These are phyloP conservation scores for Phyllostachys edulis DNA, from an alignment of 176 grass and related monocot genomes.

Conservation along the genomic window DNA sequence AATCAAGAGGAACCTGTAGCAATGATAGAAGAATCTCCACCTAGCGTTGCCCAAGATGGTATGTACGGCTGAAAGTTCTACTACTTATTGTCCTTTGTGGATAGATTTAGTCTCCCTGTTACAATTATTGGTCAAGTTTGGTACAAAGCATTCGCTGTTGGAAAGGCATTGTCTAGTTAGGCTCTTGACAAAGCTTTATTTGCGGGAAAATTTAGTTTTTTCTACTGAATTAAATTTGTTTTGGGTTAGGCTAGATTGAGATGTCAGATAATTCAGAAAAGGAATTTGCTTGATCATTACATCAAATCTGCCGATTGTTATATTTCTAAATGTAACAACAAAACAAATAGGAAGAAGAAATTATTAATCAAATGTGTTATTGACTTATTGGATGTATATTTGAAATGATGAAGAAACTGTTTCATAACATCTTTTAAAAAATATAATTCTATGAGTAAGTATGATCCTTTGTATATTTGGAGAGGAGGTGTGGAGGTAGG, in stretches of 20 bases:
- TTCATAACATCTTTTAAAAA: neutral
- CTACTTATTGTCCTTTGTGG: neutral
- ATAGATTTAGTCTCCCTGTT: slow-evolving; percentile 10
- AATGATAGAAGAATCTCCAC: slow-evolving; percentile 81
- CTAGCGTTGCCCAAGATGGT: slow-evolving; percentile 44
- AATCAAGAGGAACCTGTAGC: slow-evolving; percentile 74
- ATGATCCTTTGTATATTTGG: neutral
- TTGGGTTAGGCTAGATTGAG: neutral
- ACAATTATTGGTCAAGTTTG: neutral
- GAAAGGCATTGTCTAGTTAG: neutral
- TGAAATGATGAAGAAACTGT: neutral
- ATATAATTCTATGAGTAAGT: neutral
- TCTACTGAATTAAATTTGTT: neutral
- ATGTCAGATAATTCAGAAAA: neutral
- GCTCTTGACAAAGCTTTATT: slow-evolving; percentile 4
- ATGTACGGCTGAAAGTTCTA: slow-evolving; percentile 15
- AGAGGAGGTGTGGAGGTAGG: neutral
- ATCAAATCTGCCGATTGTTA: neutral
- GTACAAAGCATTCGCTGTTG: neutral
- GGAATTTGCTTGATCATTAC: slow-evolving; percentile 4
- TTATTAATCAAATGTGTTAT: neutral
- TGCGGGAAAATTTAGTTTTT: neutral
- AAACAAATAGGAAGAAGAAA: neutral
- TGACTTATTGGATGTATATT: neutral
- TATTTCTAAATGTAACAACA: neutral